These are phyloP conservation scores for Quercus berberidifolia DNA, from an alignment of 306 rosid genomes.

Conservation along the genomic window DNA sequence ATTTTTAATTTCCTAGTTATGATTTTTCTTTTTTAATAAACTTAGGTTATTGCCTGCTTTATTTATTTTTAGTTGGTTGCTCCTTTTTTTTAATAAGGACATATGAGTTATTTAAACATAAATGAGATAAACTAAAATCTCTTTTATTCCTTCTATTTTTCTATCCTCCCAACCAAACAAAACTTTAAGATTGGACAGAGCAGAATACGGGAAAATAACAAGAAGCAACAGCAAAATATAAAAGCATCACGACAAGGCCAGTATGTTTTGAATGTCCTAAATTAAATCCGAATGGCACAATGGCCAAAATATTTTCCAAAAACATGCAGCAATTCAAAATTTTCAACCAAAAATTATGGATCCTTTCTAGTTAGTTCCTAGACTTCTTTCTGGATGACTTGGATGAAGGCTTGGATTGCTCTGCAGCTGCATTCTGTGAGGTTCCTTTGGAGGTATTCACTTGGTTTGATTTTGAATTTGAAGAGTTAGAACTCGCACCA, in stretches of 20 bases:
- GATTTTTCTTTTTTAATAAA: no score
- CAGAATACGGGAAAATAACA: neutral
- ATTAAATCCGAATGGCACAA: neutral
- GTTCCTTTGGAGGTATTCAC: conserved; percentile 55
- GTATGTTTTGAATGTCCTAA: neutral
- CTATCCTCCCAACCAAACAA: no score
- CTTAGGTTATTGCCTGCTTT: no score
- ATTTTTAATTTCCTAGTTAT: no score
- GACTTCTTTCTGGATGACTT: conserved; percentile 82
- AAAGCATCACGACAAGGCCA: neutral
- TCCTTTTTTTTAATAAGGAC: no score
- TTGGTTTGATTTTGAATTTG: conserved; percentile 67
- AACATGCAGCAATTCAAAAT: conserved; percentile 11
- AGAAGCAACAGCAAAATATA: neutral
- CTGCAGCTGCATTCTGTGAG: conserved; percentile 46
- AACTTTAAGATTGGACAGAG: neutral
- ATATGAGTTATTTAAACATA: no score
- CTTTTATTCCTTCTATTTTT: no score
- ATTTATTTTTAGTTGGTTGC: no score
- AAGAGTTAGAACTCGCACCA: conserved; percentile 40
- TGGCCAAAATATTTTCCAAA: conserved; percentile 14
- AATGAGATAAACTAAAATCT: no score
- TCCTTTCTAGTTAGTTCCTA: conserved; percentile 43
- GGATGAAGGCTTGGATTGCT: conserved; percentile 56
- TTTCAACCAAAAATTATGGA: conserved; percentile 11